phyloP scores from a whole-genome alignment of 257 asterid species.

The Salvia hispanica region DNA sequence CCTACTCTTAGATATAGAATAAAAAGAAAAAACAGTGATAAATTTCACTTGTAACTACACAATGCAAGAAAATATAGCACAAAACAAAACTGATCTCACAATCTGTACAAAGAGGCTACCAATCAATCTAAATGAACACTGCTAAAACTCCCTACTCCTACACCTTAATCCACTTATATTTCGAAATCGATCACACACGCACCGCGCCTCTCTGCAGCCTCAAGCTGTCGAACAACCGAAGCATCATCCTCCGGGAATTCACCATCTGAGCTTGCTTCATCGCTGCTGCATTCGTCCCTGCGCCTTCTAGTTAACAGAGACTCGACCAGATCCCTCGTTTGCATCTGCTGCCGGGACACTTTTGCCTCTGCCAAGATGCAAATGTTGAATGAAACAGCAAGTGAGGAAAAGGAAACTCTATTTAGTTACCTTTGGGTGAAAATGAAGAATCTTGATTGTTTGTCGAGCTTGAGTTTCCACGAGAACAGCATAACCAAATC shows the following conservation, averaged over 20 bases:
- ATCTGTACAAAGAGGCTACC: conserved; percentile 20
- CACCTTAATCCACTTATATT: conserved; percentile 36
- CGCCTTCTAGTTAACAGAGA: conserved; percentile 20
- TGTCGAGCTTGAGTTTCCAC: conserved; percentile 43
- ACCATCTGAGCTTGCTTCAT: conserved; percentile 36
- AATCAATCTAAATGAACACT: background rate
- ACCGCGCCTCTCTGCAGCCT: conserved; percentile 63
- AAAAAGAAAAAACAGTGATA: no score
- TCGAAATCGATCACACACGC: conserved; percentile 58
- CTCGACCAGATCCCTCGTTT: conserved; percentile 29
- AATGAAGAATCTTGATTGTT: conserved; percentile 38
- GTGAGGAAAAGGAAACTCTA: background rate
- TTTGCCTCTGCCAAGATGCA: conserved; percentile 36
- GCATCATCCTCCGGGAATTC: conserved; percentile 20
- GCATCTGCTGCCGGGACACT: conserved; percentile 24
- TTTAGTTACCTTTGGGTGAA: conserved; percentile 41
- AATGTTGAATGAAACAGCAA: background rate
- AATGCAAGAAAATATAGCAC: background rate
- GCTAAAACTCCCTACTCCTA: background rate
- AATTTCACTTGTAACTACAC: no score
- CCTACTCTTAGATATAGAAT: no score
- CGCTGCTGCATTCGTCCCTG: conserved; percentile 14
- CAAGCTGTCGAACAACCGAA: conserved; percentile 49
- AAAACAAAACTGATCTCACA: background rate
- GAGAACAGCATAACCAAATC: conserved; percentile 71